These are phyloP conservation scores for Nannochloropsis gaditana DNA, from an alignment of 108 stramenopile genomes.

Conservation along the genomic window DNA sequence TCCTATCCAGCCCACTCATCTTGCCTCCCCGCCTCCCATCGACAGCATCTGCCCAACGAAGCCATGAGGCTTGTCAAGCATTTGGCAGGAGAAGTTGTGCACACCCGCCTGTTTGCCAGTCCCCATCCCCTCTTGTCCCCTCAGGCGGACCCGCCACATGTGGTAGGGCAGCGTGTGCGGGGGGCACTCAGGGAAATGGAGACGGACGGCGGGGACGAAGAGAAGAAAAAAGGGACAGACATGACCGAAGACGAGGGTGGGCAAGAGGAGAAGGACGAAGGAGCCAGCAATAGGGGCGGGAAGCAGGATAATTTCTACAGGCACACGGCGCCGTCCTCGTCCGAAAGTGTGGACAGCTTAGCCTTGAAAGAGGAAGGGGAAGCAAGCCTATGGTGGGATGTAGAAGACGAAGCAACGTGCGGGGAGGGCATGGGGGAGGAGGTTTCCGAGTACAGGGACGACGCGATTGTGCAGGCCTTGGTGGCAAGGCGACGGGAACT, in stretches of 20 bases:
- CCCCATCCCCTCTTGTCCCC: too few species aligned
- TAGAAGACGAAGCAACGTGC: neutral
- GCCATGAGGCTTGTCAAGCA: too few species aligned
- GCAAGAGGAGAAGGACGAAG: neutral
- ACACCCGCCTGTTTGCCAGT: too few species aligned
- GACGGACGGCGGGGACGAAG: neutral
- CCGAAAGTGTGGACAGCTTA: conserved; percentile 13
- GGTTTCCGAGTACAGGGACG: neutral
- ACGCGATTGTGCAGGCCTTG: neutral
- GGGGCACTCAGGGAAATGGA: neutral
- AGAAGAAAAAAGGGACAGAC: neutral
- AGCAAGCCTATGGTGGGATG: neutral
- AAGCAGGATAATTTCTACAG: neutral
- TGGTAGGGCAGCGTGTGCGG: too few species aligned
- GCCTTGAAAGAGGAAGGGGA: neutral
- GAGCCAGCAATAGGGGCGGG: neutral
- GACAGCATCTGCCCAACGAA: too few species aligned
- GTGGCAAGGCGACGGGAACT: neutral
- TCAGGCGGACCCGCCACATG: too few species aligned
- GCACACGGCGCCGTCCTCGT: neutral
- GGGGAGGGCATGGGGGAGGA: neutral
- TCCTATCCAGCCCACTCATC: too few species aligned
- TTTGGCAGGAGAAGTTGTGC: too few species aligned
- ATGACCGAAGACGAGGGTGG: too few species aligned
- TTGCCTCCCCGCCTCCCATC: too few species aligned